Conservation (phyloP, 2,329 filamentous ascomycete genomes). For the Exophiala dermatitidis region DNA sequence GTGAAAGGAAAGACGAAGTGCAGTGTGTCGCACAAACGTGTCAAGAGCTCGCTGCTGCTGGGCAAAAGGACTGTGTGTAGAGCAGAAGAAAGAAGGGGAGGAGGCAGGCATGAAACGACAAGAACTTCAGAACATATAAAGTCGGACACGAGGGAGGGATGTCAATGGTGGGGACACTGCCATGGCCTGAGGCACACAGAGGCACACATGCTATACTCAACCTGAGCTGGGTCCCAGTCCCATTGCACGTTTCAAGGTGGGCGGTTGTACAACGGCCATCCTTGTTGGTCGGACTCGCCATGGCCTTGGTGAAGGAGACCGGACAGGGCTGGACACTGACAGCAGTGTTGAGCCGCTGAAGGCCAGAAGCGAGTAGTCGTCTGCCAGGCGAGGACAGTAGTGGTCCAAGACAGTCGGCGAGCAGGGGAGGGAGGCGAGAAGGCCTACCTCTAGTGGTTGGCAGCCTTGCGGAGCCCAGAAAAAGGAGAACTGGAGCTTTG, state of each 20-base stretch:
- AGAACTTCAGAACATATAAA: conserved; percentile 21
- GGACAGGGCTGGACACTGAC: neutral
- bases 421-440: neutral
- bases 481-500: neutral
- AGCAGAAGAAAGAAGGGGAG: conserved; percentile 10
- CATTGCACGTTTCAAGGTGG: conserved; percentile 22
- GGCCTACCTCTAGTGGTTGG: neutral
- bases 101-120: conserved; percentile 18
- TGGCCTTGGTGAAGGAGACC: neutral
- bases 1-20: conserved; percentile 26
- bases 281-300: conserved; percentile 4
- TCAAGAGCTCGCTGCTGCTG: conserved; percentile 22
- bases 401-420: neutral
- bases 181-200: neutral
- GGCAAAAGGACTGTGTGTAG: conserved; percentile 21
- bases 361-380: neutral
- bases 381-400: neutral
- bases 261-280: conserved; percentile 14
- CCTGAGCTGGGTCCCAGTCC: conserved; percentile 17
- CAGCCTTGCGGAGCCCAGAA: neutral
- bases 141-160: conserved; percentile 1
- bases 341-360: neutral
- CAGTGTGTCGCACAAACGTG: conserved; percentile 29
- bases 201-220: conserved; percentile 5
- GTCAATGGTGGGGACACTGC: conserved; percentile 5